A percentile compares a stretch with the other conserved stretches of the same genome.
Conservation (phyloP, 2,329 filamentous ascomycete species). For the Phaeomoniella chlamydospora region DNA sequence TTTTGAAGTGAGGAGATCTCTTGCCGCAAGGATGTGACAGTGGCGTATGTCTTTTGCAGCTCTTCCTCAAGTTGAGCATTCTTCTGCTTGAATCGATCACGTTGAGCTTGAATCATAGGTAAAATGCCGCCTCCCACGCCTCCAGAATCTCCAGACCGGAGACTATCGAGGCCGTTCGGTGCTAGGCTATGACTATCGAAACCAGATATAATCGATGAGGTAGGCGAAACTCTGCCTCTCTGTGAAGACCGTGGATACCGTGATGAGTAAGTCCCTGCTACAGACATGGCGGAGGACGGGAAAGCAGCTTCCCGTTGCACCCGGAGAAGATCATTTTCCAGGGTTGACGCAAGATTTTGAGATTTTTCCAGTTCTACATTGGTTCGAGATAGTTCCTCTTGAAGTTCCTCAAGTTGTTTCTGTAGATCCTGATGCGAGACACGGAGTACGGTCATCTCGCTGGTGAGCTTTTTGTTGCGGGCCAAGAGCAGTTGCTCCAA, state of each 20-base stretch:
- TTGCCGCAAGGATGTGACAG: conserved; percentile 71
- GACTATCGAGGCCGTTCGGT: conserved; percentile 37
- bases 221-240: conserved; percentile 64
- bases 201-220: conserved; percentile 96
- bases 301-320: conserved; percentile 77
- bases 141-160: conserved; percentile 51
- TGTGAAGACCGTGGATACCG: conserved; percentile 59
- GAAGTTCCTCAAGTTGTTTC: conserved; percentile 59
- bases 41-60: conserved; percentile 68
- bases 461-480: conserved; percentile 89
- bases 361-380: conserved; percentile 78
- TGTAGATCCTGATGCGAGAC: conserved; percentile 92
- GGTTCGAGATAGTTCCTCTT: conserved; percentile 69
- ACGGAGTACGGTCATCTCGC: conserved; percentile 81
- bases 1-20: conserved; percentile 87
- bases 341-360: conserved; percentile 68
- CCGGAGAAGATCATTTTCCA: conserved; percentile 81
- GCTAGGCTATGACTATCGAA: conserved; percentile 54
- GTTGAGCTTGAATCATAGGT: conserved; percentile 95
- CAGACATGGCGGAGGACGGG: conserved; percentile 72
- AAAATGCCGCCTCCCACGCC: conserved; percentile 76
- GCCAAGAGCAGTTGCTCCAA: conserved; percentile 82
- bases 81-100: conserved; percentile 95
- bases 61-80: conserved; percentile 84
- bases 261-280: conserved; percentile 80